Evolutionary conservation across 2,329 filamentous ascomycete species (phyloP), one percentile per base, ranked within the genome.

Genomic region (Cadophora malorum): DNA sequence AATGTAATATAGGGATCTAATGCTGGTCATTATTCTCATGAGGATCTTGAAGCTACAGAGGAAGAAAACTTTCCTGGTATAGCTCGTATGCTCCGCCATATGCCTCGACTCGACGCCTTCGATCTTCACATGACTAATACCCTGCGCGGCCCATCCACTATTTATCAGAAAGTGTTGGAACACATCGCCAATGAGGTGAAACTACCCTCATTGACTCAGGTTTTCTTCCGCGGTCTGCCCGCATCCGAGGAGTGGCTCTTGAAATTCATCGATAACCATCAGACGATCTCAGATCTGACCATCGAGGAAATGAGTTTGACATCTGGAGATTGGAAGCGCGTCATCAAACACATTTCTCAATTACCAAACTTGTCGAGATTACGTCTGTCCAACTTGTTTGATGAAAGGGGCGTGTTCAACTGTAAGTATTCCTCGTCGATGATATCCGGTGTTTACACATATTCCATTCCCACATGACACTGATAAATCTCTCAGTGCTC

Each of bases 221-320:
- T 38, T 21, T 23, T 38, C n/a, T 38, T 58, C 33, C 33, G 33
- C 33, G 55, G 55, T 58, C 10, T 58, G 8, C 31, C n/a, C 6
- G 31, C 55, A 41, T 58, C 55, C 10, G 31, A 58, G 4, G 19
- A 58, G 33, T 58, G 33, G 9, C 7, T 58, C 4, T 12, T 25
- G 55, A 41, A 41, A 38, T 58, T 58, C 19, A n/a, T 58, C 19
- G 55, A 58, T 23, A 58, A 58, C n/a, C 55, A 58, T 38, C 55
- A 35, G 19, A 23, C n/a, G 21, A 58, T 58, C 33, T 58, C 55
- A 4, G 31, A 58, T 21, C 55, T 58, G n/a, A 58, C 9, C 5
- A 58, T 58, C 33, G 55, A 58, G 10, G 55, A 58, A 21, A 58
- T 58, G 55, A 23, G 16, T 21, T 33, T 58, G 7, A 41, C 19